phyloP scores from a whole-genome alignment of 257 asterid genomes.

The Solanum medicagineum region DNA sequence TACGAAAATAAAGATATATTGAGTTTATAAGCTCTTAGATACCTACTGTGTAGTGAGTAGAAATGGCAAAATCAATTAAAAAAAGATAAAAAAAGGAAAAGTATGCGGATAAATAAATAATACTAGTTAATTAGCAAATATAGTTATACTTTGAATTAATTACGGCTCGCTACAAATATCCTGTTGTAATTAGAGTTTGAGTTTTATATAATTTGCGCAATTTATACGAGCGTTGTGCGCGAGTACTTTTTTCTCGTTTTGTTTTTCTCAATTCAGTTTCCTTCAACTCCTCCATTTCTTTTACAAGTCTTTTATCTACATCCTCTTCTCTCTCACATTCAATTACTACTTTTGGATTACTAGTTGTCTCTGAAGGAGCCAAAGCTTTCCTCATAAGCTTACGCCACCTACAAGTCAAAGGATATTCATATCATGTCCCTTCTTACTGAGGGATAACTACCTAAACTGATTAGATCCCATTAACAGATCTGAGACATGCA shows the following conservation, averaged over 20 bases:
- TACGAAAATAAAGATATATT: too few species aligned
- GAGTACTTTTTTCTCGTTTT: too few species aligned
- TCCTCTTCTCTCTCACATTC: conserved; percentile 28
- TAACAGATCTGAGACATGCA: neutral
- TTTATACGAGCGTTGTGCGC: too few species aligned
- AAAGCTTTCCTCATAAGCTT: conserved; percentile 66
- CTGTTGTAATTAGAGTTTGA: too few species aligned
- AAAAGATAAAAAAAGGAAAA: too few species aligned
- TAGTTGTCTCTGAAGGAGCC: conserved; percentile 43
- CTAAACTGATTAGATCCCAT: neutral
- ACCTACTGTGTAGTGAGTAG: neutral
- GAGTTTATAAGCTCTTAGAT: neutral
- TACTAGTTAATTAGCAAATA: too few species aligned
- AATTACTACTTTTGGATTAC: conserved; percentile 17
- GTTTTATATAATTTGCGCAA: too few species aligned
- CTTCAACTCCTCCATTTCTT: too few species aligned
- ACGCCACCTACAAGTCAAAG: conserved; percentile 57
- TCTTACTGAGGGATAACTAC: neutral
- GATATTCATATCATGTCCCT: neutral
- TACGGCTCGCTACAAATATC: too few species aligned
- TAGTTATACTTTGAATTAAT: too few species aligned
- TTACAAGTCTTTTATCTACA: conserved; percentile 53
- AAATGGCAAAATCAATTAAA: neutral
- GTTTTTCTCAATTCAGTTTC: too few species aligned
- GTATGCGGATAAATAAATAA: too few species aligned